Evolutionary conservation across 768 basidiomycete species (phyloP).

Genomic region (Termitomyces sp.): DNA sequence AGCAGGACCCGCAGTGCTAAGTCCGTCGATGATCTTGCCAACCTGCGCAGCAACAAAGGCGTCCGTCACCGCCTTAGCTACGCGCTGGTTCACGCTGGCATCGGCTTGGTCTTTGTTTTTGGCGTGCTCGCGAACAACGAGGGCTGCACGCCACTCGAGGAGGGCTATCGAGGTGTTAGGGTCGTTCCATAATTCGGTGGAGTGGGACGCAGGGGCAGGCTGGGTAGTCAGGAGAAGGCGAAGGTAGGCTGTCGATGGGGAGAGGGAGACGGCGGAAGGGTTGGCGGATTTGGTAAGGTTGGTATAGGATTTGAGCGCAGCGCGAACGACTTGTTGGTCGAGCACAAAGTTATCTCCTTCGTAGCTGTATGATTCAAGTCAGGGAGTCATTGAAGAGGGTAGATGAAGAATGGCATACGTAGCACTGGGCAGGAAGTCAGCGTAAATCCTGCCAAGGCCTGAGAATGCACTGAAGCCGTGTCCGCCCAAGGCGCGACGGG

Average conservation of each 20-base stretch:
- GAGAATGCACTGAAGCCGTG: conserved; percentile 71
- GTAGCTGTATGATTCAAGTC: conserved; percentile 31
- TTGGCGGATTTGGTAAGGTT: conserved; percentile 23
- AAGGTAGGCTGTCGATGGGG: conserved; percentile 50
- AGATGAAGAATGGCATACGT: conserved; percentile 36
- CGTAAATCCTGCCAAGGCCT: conserved; percentile 60
- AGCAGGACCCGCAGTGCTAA: conserved; percentile 16
- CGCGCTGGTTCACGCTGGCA: conserved; percentile 49
- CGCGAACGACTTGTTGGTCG: conserved; percentile 67
- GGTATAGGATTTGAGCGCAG: conserved; percentile 56
- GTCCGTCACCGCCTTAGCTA: conserved; percentile 60
- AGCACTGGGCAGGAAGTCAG: conserved; percentile 56
- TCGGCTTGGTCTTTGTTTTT: conserved; percentile 35
- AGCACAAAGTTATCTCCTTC: conserved; percentile 81
- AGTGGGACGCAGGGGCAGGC: conserved; percentile 6
- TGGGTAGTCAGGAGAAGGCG: conserved; percentile 35
- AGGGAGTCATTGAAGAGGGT: neutral
- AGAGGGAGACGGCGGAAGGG: conserved; percentile 25
- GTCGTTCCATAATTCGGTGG: conserved; percentile 28
- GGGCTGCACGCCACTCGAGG: conserved; percentile 62
- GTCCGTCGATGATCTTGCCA: conserved; percentile 35
- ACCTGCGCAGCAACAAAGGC: conserved; percentile 61
- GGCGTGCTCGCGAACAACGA: conserved; percentile 43
- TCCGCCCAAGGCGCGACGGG: conserved; percentile 68
- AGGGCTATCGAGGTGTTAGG: conserved; percentile 36